phyloP scores from a whole-genome alignment of 345 rosid genomes.

The Microcos paniculata region DNA sequence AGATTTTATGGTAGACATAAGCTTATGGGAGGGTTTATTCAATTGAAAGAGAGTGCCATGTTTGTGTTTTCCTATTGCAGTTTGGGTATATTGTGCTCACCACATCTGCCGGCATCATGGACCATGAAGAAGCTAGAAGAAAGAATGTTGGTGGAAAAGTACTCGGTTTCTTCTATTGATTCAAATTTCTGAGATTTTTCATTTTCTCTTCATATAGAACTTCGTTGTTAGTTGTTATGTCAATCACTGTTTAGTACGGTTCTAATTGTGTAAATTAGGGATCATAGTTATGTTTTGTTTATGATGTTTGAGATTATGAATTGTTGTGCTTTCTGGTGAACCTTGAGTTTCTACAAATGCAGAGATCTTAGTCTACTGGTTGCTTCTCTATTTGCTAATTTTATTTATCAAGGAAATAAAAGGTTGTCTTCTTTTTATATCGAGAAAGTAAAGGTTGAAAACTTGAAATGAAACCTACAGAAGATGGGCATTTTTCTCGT shows the following conservation, averaged over 20 bases:
- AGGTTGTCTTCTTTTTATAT: too few relatives aligned
- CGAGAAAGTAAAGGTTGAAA: too few relatives aligned
- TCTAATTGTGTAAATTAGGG: neutral
- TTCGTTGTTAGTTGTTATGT: neutral
- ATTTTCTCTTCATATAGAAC: neutral
- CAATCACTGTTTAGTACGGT: neutral
- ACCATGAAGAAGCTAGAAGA: constrained; percentile 87
- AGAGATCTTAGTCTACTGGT: too few relatives aligned
- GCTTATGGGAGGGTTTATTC: neutral
- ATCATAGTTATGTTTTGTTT: neutral
- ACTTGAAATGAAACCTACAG: too few relatives aligned
- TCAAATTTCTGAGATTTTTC: neutral
- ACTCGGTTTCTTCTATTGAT: constrained; percentile 73
- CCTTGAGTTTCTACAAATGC: neutral
- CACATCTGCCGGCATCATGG: constrained; percentile 88
- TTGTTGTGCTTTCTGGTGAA: neutral
- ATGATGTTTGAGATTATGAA: constrained; percentile 4
- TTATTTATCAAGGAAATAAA: too few relatives aligned
- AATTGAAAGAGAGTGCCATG: neutral
- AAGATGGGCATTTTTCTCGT: too few relatives aligned
- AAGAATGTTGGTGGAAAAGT: constrained; percentile 87
- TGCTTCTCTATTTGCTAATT: too few relatives aligned
- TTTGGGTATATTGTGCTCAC: constrained; percentile 81
- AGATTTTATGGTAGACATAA: neutral
- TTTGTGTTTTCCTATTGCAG: constrained; percentile 35